These are phyloP conservation scores for Amylocarpus encephaloides DNA, from an alignment of 2,329 filamentous ascomycete genomes.

Conservation along the genomic window DNA sequence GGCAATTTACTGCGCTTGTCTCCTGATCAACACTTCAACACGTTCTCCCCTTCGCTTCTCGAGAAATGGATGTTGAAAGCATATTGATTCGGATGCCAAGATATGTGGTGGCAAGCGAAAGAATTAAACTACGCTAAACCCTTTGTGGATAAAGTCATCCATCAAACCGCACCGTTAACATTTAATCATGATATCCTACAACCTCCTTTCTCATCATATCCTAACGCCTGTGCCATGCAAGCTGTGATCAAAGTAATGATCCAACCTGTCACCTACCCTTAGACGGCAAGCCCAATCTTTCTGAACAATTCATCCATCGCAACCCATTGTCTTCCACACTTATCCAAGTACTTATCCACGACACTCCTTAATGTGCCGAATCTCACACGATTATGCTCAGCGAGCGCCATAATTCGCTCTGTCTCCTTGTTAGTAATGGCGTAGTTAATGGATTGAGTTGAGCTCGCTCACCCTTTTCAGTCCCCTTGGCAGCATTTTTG, in stretches of 20 bases:
- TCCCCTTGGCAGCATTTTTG: slow-evolving; percentile 44
- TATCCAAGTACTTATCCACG: slow-evolving; percentile 78
- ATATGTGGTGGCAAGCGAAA: slow-evolving; percentile 10
- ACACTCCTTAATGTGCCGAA: slow-evolving; percentile 72
- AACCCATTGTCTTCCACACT: slow-evolving; percentile 88
- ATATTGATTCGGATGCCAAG: no score
- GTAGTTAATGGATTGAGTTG: neutral
- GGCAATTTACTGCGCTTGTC: slow-evolving; percentile 9
- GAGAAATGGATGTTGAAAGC: neutral
- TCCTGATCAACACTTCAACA: neutral
- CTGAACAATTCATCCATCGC: slow-evolving; percentile 86
- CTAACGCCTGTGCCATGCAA: slow-evolving; percentile 8
- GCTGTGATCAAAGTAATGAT: neutral
- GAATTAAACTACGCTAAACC: slow-evolving; percentile 5
- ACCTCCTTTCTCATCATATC: slow-evolving; percentile 12
- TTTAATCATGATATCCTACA: slow-evolving; percentile 22
- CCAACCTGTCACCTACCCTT: neutral
- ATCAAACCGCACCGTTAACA: neutral
- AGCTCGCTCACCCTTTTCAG: slow-evolving; percentile 36
- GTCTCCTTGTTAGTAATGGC: slow-evolving; percentile 21
- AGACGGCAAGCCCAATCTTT: slow-evolving; percentile 42
- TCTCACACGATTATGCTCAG: slow-evolving; percentile 72
- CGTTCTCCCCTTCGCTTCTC: no score
- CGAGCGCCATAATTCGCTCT: slow-evolving; percentile 57
- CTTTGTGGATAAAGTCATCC: neutral